Percentiles rank a stretch among this genome's conserved stretches.
phyloP scores from a whole-genome alignment of 768 basidiomycete species.

The Vararia minispora region DNA sequence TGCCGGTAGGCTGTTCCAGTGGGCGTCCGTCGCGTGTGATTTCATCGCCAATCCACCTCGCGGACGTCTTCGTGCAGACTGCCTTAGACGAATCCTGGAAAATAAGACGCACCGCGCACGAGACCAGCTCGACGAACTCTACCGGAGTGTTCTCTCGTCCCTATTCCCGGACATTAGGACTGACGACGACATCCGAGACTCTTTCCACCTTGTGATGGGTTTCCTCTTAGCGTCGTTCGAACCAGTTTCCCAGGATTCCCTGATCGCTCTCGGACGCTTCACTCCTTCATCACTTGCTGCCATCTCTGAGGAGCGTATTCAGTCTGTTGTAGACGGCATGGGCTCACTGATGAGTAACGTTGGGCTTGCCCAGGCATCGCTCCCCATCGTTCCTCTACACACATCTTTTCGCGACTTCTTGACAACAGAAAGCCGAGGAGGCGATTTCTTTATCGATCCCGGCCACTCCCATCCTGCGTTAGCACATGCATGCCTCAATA shows the following conservation, averaged over 20 bases:
- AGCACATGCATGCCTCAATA: not conserved
- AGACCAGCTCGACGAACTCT: not conserved
- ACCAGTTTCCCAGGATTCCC: not conserved
- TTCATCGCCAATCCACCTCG: not conserved
- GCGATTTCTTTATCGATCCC: not conserved
- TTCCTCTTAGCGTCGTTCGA: not conserved
- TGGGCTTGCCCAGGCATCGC: not conserved
- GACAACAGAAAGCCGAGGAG: not conserved
- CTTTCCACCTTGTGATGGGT: not conserved
- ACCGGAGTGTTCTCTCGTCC: not conserved
- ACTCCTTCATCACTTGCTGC: too few species aligned
- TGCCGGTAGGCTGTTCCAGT: too few species aligned
- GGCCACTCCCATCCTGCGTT: not conserved
- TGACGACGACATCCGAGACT: not conserved
- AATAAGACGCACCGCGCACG: not conserved
- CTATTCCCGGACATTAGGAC: not conserved
- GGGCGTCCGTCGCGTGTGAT: not conserved
- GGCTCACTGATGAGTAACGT: conserved; percentile 2
- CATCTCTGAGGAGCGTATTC: too few species aligned
- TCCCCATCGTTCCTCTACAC: conserved; percentile 1
- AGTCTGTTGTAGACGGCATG: not conserved
- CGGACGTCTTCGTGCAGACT: not conserved
- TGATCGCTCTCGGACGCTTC: too few species aligned
- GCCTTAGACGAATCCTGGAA: not conserved
- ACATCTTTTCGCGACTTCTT: too few species aligned